phyloP scores from a whole-genome alignment of 371 early-diverging fungal genomes.

The Mucor piriformis region DNA sequence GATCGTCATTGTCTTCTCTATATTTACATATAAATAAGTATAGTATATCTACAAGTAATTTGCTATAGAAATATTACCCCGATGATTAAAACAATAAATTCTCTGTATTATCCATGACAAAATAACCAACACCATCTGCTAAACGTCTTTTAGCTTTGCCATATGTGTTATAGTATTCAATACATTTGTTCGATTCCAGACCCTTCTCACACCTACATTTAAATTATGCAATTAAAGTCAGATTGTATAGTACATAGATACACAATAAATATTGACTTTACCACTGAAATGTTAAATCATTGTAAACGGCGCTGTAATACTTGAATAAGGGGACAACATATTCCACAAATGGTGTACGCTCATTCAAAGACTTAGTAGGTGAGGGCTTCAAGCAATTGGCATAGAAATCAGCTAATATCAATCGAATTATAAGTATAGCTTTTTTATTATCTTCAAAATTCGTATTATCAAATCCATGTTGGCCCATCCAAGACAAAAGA shows the following conservation, averaged over 20 bases:
- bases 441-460: conserved; percentile 4
- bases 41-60: neutral
- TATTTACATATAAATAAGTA: conserved; percentile 9
- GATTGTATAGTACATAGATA: neutral
- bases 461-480: conserved; percentile 6
- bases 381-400: conserved; percentile 12
- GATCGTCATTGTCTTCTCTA: conserved; percentile 4
- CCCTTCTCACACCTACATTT: conserved; percentile 13
- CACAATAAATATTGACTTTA: conserved; percentile 6
- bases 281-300: neutral
- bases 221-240: neutral
- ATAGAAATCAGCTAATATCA: conserved; percentile 2
- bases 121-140: conserved; percentile 3
- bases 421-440: conserved; percentile 6
- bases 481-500: conserved; percentile 3
- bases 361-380: neutral
- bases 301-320: conserved; percentile 8
- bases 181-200: neutral
- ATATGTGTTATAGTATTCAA: conserved; percentile 5
- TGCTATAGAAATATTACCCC: conserved; percentile 7
- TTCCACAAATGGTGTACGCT: conserved; percentile 11
- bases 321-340: conserved; percentile 6
- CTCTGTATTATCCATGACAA: neutral
- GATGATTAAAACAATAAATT: conserved; percentile 3
- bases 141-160: conserved; percentile 2